Conservation (phyloP, 768 basidiomycete genomes). For the Boletus rubropictus region DNA sequence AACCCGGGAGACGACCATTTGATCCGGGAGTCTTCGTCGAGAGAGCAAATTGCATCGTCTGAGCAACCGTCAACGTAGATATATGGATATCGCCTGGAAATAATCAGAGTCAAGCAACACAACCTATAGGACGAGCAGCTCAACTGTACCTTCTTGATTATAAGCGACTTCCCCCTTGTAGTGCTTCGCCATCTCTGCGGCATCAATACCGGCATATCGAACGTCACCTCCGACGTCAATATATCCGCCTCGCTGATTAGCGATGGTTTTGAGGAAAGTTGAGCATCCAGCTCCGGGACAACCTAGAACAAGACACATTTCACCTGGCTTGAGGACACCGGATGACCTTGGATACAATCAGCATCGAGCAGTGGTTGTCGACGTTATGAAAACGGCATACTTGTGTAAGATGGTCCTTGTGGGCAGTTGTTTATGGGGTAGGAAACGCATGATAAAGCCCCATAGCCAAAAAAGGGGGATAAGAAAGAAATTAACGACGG, state of each 20-base stretch:
- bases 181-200: slow-evolving; percentile 66
- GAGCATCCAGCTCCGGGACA: slow-evolving; percentile 82
- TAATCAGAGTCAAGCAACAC: not conserved
- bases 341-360: slow-evolving; percentile 41
- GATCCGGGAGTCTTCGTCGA: slow-evolving; percentile 74
- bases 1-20: slow-evolving; percentile 62
- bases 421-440: slow-evolving; percentile 34
- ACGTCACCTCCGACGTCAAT: slow-evolving; percentile 63
- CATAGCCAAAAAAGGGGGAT: slow-evolving; percentile 46
- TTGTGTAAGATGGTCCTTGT: slow-evolving; percentile 57
- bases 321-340: slow-evolving; percentile 68
- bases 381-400: slow-evolving; percentile 29
- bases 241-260: slow-evolving; percentile 69
- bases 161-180: slow-evolving; percentile 80
- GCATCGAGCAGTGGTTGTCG: not conserved
- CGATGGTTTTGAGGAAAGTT: slow-evolving; percentile 79
- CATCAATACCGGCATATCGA: slow-evolving; percentile 75
- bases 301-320: slow-evolving; percentile 85
- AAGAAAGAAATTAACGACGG: slow-evolving; percentile 48
- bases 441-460: slow-evolving; percentile 34
- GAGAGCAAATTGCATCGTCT: slow-evolving; percentile 67
- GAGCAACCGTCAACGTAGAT: slow-evolving; percentile 73
- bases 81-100: slow-evolving; percentile 71
- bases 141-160: slow-evolving; percentile 58
- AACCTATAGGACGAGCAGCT: not conserved